Evolutionary conservation across 2,329 filamentous ascomycete genomes (phyloP).

Genomic region (Aureobasidium sp.): DNA sequence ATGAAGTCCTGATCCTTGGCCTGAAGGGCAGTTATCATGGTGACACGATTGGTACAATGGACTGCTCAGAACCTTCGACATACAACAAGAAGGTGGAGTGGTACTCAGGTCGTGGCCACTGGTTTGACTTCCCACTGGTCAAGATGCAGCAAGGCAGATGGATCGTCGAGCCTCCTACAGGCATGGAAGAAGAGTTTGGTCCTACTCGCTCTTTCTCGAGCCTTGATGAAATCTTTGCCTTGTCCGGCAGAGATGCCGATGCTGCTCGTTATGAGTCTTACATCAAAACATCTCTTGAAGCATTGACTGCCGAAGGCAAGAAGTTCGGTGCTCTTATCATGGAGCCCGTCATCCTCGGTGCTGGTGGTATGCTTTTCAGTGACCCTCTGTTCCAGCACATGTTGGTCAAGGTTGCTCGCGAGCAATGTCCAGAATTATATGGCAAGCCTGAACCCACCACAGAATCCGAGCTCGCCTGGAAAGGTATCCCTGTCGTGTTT

Average conservation of each 20-base stretch:
- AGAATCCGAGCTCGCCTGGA: conserved; percentile 45
- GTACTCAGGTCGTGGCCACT: conserved; percentile 70
- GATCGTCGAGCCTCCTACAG: conserved; percentile 52
- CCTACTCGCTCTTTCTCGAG: conserved; percentile 39
- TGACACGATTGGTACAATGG: conserved; percentile 84
- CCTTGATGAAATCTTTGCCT: conserved; percentile 54
- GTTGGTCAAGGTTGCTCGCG: conserved; percentile 60
- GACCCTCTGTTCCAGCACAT: conserved; percentile 75
- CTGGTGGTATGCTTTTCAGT: conserved; percentile 76
- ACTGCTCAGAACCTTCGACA: conserved; percentile 67
- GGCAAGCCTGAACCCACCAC: not conserved
- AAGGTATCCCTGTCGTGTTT: conserved; percentile 69
- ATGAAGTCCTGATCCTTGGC: conserved; percentile 61
- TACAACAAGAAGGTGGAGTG: conserved; percentile 82
- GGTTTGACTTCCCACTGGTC: conserved; percentile 73
- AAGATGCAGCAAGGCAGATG: conserved; percentile 60
- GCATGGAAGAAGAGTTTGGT: conserved; percentile 43
- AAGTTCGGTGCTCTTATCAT: conserved; percentile 73
- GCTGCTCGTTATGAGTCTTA: conserved; percentile 52
- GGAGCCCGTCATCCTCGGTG: conserved; percentile 73
- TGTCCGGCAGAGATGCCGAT: conserved; percentile 39
- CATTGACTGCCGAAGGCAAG: conserved; percentile 50
- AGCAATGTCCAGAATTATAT: conserved; percentile 16
- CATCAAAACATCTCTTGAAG: conserved; percentile 50
- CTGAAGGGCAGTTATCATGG: conserved; percentile 79